These are phyloP conservation scores for Insectozyma bohioensis DNA, from an alignment of 1,139 yeast genomes.

Conservation along the genomic window DNA sequence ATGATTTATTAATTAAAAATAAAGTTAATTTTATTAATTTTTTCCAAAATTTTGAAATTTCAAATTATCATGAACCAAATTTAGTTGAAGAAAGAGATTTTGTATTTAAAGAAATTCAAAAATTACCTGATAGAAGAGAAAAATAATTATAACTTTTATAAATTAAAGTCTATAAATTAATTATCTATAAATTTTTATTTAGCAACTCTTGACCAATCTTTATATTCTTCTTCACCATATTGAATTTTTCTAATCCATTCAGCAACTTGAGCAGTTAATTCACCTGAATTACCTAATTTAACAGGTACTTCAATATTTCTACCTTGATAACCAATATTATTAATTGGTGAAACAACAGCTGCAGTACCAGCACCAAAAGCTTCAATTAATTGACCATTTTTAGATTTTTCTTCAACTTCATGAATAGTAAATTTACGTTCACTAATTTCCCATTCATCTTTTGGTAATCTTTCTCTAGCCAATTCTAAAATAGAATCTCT, in stretches of 20 bases:
- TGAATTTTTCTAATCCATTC: slow-evolving; percentile 88
- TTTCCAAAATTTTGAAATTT: slow-evolving; percentile 63
- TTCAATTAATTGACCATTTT: slow-evolving; percentile 81
- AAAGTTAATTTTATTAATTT: slow-evolving; percentile 72
- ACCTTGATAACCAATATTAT: slow-evolving; percentile 79
- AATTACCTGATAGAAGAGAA: slow-evolving; percentile 49
- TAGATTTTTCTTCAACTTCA: slow-evolving; percentile 77
- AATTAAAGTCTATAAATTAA: background rate
- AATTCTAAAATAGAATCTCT: slow-evolving; percentile 83
- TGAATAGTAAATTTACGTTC: slow-evolving; percentile 81
- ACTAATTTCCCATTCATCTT: slow-evolving; percentile 71
- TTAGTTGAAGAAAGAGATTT: slow-evolving; percentile 81
- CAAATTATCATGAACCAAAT: slow-evolving; percentile 63
- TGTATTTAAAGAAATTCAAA: slow-evolving; percentile 70
- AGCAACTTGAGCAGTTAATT: slow-evolving; percentile 72
- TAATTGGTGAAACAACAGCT: slow-evolving; percentile 92
- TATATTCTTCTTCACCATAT: slow-evolving; percentile 78
- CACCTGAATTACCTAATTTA: slow-evolving; percentile 79
- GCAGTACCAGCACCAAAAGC: slow-evolving; percentile 99
- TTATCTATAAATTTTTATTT: slow-evolving; percentile 14
- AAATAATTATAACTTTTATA: too few species aligned
- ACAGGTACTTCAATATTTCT: slow-evolving; percentile 73
- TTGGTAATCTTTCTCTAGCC: slow-evolving; percentile 70
- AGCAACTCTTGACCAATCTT: slow-evolving; percentile 57
- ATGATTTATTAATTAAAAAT: slow-evolving; percentile 81